Percentiles rank a stretch among this genome's conserved stretches.
Conservation (phyloP, 768 basidiomycete species). For the Strobilomyces echinocephalus region DNA sequence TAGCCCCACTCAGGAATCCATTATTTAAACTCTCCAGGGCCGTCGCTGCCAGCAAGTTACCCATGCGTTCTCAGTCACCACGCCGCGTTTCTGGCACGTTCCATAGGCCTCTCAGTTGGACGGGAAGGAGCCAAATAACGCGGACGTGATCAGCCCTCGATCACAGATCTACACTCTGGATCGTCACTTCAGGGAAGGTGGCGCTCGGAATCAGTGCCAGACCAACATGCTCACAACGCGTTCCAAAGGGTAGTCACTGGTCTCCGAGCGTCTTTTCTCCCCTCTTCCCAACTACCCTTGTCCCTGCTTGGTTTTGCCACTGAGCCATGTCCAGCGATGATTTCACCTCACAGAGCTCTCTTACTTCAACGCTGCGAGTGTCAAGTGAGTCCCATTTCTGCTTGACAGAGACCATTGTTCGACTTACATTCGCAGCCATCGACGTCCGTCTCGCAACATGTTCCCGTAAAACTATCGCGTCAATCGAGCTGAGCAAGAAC, state of each 20-base stretch:
- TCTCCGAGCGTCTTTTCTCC: background rate
- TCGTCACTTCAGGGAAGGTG: too few species aligned
- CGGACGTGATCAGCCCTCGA: too few species aligned
- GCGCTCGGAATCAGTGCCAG: too few species aligned
- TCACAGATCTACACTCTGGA: too few species aligned
- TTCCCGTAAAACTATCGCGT: constrained; percentile 1
- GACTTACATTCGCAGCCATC: background rate
- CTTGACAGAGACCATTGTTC: too few species aligned
- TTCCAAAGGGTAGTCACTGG: background rate
- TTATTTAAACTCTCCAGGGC: too few species aligned
- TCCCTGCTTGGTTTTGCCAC: background rate
- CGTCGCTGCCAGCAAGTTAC: too few species aligned
- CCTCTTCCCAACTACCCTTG: background rate
- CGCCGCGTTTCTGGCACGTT: too few species aligned
- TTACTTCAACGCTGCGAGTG: background rate
- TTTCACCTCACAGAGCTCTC: background rate
- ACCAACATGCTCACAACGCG: background rate
- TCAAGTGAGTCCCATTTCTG: constrained; percentile 1
- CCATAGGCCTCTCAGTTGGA: too few species aligned
- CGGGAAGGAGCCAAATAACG: too few species aligned
- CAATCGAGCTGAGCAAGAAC: background rate
- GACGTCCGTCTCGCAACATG: constrained; percentile 2
- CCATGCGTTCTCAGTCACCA: too few species aligned
- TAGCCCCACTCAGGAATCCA: too few species aligned
- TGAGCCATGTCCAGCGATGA: constrained; percentile 1